A percentile compares a stretch with the other conserved stretches of the same genome.
These are phyloP conservation scores for Suillus spraguei DNA, from an alignment of 768 basidiomycete species.

Conservation along the genomic window DNA sequence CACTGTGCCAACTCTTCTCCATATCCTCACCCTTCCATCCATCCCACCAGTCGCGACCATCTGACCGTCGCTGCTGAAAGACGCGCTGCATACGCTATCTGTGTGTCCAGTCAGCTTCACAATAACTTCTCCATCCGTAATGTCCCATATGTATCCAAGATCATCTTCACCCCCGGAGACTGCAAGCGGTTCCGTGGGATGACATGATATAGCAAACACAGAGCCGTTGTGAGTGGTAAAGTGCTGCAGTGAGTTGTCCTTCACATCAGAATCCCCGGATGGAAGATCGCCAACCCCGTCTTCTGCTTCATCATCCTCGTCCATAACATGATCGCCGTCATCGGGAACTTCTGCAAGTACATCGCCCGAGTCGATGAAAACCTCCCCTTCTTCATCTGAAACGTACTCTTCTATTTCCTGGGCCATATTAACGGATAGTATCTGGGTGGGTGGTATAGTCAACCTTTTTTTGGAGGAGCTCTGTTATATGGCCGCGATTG, in stretches of 20 bases:
- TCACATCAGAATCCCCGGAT: constrained; percentile 41
- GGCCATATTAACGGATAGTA: constrained; percentile 26
- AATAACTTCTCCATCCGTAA: constrained; percentile 77
- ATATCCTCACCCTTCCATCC: constrained; percentile 94
- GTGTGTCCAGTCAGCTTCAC: constrained; percentile 90
- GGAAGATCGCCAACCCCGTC: constrained; percentile 49
- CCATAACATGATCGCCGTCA: constrained; percentile 72
- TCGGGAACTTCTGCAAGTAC: constrained; percentile 65
- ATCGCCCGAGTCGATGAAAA: constrained; percentile 69
- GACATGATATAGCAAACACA: constrained; percentile 82
- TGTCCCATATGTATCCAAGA: constrained; percentile 90
- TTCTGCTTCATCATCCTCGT: constrained; percentile 62
- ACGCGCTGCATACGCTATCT: constrained; percentile 82
- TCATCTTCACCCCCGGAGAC: constrained; percentile 97
- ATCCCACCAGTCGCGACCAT: constrained; percentile 96
- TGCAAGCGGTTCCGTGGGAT: constrained; percentile 81
- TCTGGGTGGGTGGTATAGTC: constrained; percentile 3
- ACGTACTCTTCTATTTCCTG: constrained; percentile 41
- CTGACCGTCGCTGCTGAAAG: constrained; percentile 89
- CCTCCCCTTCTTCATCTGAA: constrained; percentile 50
- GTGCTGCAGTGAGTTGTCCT: constrained; percentile 69
- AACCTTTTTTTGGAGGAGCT: not conserved
- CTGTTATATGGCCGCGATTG: constrained; percentile 12
- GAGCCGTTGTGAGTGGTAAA: constrained; percentile 73
- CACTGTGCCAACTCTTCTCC: constrained; percentile 81